Base-by-base conservation (phyloP, 1,284 basidiomycete genomes). In the Ceratobasidium sp. region DNA sequence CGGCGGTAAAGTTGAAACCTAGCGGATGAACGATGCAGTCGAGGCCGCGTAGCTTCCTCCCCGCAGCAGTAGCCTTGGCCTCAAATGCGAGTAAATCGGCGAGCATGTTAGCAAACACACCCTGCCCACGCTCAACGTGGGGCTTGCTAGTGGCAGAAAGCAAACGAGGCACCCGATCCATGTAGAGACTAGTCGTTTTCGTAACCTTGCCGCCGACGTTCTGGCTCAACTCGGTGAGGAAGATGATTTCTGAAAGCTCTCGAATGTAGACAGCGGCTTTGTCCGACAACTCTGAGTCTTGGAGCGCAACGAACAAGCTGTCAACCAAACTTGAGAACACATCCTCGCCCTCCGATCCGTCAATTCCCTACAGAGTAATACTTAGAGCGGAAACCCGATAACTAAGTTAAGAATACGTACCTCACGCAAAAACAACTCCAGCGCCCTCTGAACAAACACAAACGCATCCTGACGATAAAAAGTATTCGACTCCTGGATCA, bases 271-370 rank as follows among this genome's bases (percentile, higher is more conserved):
- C 83, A 77, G 90, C 89, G 0, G 94, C 94, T 75, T 90, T 88
- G 41, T 87, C 87, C 76, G 89, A 86, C 50, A 94, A 84, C 75
- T 96, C 94, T 1, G 90, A 84, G 36, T 93, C 82, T 77, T 93
- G 88, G 2, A 93, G 84, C 0, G 93, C 91, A 77, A 96, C 93
- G 79, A 94, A 95, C 31, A 97, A 82, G 15, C 93, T 94, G 82
- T 94, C 89, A 64, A 97, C 82, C 63, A 90, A 87, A 77, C 84
- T 85, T 14, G 91, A 84, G 79, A 97, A 95, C 5, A 91, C 86
- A 24, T 90, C 86, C 79, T 96, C 93, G 45, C 90, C 86, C 77
- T 95, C 94, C n/a, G 90, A 88, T 3, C 89, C 90, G 78, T 87
- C 86, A 41, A 91, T 83, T 41, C 91, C 93, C 93, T 95, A 78